Evolutionary conservation across 331 rosid genomes (phyloP).

Genomic region (Rhamnella rubrinervis): DNA sequence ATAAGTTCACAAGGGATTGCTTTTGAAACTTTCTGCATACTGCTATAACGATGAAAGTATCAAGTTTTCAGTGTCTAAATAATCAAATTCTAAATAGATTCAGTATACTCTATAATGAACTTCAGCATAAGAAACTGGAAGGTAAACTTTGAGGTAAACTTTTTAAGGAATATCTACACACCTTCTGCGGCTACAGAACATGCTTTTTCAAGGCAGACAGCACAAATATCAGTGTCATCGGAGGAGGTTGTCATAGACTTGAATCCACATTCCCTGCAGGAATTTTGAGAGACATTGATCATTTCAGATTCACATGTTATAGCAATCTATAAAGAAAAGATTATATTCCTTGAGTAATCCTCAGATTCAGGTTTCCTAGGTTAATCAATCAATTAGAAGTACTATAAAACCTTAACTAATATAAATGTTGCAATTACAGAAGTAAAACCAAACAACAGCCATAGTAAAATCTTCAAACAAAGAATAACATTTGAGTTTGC

Average conservation of each 20-base stretch:
- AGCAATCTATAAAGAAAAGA: background rate
- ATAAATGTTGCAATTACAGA: too few species aligned
- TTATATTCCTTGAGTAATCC: background rate
- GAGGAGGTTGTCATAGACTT: constrained; percentile 53
- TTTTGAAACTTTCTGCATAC: background rate
- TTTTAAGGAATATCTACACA: constrained; percentile 1
- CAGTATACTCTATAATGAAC: background rate
- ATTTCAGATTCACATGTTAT: constrained; percentile 21
- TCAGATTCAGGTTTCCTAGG: background rate
- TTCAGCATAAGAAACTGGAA: background rate
- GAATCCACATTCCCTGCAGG: constrained; percentile 73
- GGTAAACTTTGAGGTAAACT: background rate
- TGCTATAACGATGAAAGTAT: background rate
- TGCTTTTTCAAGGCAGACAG: constrained; percentile 85
- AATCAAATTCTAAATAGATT: background rate
- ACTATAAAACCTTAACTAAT: background rate
- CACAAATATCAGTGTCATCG: constrained; percentile 66
- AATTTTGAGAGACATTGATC: constrained; percentile 17
- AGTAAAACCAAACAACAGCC: too few species aligned
- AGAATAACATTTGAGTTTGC: too few species aligned
- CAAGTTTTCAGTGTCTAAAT: background rate
- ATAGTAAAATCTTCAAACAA: too few species aligned
- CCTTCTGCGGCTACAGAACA: constrained; percentile 91
- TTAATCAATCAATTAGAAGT: background rate
- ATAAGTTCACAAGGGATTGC: background rate